phyloP scores from a whole-genome alignment of 805 yeast species.

The Debaryomyces castellii region DNA sequence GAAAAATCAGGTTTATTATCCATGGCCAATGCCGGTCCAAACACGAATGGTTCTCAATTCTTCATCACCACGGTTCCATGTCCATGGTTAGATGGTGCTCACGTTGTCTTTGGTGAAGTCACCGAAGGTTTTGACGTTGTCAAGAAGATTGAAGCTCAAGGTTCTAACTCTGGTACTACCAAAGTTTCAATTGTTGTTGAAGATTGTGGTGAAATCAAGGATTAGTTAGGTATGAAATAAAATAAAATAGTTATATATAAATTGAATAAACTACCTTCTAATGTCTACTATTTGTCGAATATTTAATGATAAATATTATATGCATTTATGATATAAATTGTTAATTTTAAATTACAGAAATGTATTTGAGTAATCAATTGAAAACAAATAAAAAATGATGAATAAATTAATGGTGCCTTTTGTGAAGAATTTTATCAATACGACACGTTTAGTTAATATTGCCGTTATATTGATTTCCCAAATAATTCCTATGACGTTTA shows the following conservation, averaged over 20 bases:
- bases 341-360: slow-evolving; percentile 1
- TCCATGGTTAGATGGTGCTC: slow-evolving; percentile 91
- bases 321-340: slow-evolving; percentile 4
- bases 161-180: slow-evolving; percentile 50
- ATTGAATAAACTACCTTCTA: too few relatives aligned
- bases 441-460: not conserved
- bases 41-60: slow-evolving; percentile 97
- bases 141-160: slow-evolving; percentile 69
- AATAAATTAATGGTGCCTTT: slow-evolving; percentile 4
- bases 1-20: slow-evolving; percentile 78
- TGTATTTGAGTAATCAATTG: slow-evolving; percentile 2
- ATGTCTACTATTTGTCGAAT: not conserved
- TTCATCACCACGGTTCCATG: slow-evolving; percentile 88
- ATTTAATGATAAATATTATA: slow-evolving; percentile 1
- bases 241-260: not conserved
- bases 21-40: slow-evolving; percentile 98
- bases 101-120: slow-evolving; percentile 93
- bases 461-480: not conserved
- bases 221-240: not conserved
- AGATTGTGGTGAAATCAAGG: slow-evolving; percentile 51
- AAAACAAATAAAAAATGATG: slow-evolving; percentile 3
- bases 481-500: slow-evolving; percentile 1
- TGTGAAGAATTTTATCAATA: not conserved
- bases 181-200: slow-evolving; percentile 49
- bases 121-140: slow-evolving; percentile 79